Evolutionary conservation across 371 early-diverging fungal genomes (phyloP).

Genomic region (Apophysomyces sp.): DNA sequence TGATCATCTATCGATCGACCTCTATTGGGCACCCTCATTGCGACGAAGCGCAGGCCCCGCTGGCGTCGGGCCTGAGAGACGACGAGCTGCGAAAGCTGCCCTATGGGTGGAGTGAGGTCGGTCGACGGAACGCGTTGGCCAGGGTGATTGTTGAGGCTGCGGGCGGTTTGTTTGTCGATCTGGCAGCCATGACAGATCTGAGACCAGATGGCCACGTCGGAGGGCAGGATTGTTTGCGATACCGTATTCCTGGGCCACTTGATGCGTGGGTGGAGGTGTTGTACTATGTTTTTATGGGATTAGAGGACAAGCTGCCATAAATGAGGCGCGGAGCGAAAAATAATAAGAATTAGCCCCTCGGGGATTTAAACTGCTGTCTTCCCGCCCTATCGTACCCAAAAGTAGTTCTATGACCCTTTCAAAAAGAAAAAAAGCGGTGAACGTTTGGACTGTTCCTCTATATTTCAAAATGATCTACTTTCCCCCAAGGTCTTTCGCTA

Average conservation of each 20-base stretch:
- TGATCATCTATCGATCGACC: constrained; percentile 55
- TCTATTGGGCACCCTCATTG: constrained; percentile 49
- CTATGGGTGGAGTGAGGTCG: constrained; percentile 55
- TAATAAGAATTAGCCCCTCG: too few relatives aligned
- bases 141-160: constrained; percentile 53
- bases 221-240: constrained; percentile 57
- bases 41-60: constrained; percentile 38
- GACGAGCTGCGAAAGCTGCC: constrained; percentile 41
- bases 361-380: too few relatives aligned
- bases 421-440: too few relatives aligned
- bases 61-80: constrained; percentile 22
- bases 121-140: constrained; percentile 56
- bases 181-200: constrained; percentile 49
- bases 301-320: constrained; percentile 11
- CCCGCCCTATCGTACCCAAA: too few relatives aligned
- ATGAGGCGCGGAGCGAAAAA: too few relatives aligned
- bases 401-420: too few relatives aligned
- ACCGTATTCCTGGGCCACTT: constrained; percentile 64
- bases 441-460: too few relatives aligned
- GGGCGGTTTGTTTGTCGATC: constrained; percentile 58
- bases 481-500: too few relatives aligned
- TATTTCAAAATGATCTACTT: too few relatives aligned
- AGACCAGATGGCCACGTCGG: constrained; percentile 64
- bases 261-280: constrained; percentile 55
- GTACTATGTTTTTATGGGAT: constrained; percentile 41